Base-by-base conservation (phyloP, 345 rosid species). In the Brassica juncea region DNA sequence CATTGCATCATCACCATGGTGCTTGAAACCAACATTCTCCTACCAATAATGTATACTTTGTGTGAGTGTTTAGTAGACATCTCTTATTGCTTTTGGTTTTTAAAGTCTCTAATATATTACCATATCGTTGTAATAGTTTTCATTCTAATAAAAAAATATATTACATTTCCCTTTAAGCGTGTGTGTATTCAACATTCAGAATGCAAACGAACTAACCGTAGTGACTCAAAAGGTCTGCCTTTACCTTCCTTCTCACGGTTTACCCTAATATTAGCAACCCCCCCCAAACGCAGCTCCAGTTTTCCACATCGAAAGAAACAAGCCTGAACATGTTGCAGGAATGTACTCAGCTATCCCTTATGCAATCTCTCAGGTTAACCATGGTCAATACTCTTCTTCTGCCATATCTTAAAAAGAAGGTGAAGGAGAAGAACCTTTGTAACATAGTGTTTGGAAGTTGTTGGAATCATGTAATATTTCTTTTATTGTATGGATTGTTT, bases 1-100 rank as follows among this genome's bases (percentile, higher is more conserved):
- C 80, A 89, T 74, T 88, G 88, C 85, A 76, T 87, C 72, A 87
- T 87, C 77, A 76, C 71, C 69, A 85, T 87, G 93, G 63, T 16
- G 82, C 76, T 81, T 81, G 49, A 70, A 58, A 11, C 11, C 12
- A 39, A 65, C 72, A 70, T 70, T 54, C 71, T 58, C 55, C 4
- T 6, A 16, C 55, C 30, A 1, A 34, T 15, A 55, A 12, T 8
- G 12, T 28, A 28, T 28, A 28, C 30, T 28, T 28, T 28, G 30
- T 28, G 30, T 28, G 30, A 28, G 30, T 28, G 30, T 28, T 65
- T 55, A 15, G 71, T 32, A 32, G 6, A 4, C 6, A 32, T 32
- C 35, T 32, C 35, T 32, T 5, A 32, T 32, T 32, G 35, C 35
- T 37, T 37, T 37, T 37, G 44, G 44, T 37, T 37, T 37, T 37